These are phyloP conservation scores for Rhizopogon sp. DNA, from an alignment of 768 basidiomycete species.

Conservation along the genomic window DNA sequence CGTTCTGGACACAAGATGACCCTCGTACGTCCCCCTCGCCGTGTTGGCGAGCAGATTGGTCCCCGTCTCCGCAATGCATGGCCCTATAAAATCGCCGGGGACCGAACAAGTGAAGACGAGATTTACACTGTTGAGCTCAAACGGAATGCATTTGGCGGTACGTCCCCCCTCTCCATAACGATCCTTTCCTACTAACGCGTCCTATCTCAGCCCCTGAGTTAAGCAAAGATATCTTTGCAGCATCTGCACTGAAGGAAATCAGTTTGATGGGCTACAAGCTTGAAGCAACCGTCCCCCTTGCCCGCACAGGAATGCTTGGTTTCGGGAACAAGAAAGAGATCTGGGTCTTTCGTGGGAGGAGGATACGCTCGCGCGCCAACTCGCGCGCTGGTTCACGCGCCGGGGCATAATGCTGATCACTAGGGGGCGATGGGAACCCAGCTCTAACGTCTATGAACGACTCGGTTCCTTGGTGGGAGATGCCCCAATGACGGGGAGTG, in stretches of 20 bases:
- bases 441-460: neutral
- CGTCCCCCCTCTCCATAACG: neutral
- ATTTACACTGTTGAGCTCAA: slow-evolving; percentile 54
- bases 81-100: slow-evolving; percentile 36
- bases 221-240: slow-evolving; percentile 51
- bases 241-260: slow-evolving; percentile 59
- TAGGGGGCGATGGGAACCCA: neutral
- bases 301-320: slow-evolving; percentile 30
- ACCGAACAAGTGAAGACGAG: slow-evolving; percentile 44
- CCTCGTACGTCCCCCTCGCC: slow-evolving; percentile 36
- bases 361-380: slow-evolving; percentile 19
- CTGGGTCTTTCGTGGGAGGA: slow-evolving; percentile 55
- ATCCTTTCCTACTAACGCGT: neutral
- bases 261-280: slow-evolving; percentile 53
- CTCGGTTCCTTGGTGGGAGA: neutral
- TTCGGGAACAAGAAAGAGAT: slow-evolving; percentile 48
- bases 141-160: slow-evolving; percentile 32
- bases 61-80: slow-evolving; percentile 35
- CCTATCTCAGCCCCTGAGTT: slow-evolving; percentile 32
- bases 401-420: neutral
- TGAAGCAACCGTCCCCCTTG: slow-evolving; percentile 64
- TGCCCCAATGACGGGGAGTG: neutral
- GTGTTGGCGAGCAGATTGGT: slow-evolving; percentile 33
- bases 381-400: slow-evolving; percentile 15
- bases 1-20: slow-evolving; percentile 52